Evolutionary conservation across 129 eudicot species (phyloP), one percentile per base, ranked within the genome.

Genomic region (Arctium lappa): DNA sequence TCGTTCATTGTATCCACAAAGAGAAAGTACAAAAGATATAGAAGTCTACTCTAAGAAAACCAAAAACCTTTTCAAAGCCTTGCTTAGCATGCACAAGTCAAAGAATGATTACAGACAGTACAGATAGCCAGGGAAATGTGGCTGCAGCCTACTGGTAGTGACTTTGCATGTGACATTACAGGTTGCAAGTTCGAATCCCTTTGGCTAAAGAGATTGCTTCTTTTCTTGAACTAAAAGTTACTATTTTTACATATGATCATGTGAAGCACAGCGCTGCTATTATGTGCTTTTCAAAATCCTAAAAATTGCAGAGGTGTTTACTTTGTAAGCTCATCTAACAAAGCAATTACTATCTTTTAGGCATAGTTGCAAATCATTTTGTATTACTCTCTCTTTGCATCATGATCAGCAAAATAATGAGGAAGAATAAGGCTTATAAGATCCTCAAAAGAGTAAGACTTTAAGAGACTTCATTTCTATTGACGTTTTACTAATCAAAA

Each of bases 1-100:
- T 44, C 74, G 30, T 34, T 80, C 90, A 9, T 32, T 73, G 87
- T n/a, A 73, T 66, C 87, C 85, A 12, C 92, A 86, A 34, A 88
- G 79, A 77, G 86, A 84, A 76, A 78, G 82, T 32, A 84, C 76
- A 72, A 88, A 82, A 80, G 90, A 79, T 56, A 85, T 89, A 27
- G 91, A 88, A 75, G 78, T 73, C 5, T 85, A 90, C 80, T 76
- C 92, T 33, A 90, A 87, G 68, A 92, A 87, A 83, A 89, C 91
- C 53, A 88, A 84, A 82, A 89, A 76, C 82, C 85, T 92, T 32
- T 81, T 92, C 76, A 90, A 86, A 90, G 86, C 89, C 29, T 86
- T 94, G 87, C 89, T 94, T 46, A 83, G 84, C 42, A 85, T 86
- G 33, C 86, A 87, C 79, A 85, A 90, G 79, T 82, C 95, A 82